Evolutionary conservation across 2,329 filamentous ascomycete species (phyloP).

Genomic region (Phoma sp.): DNA sequence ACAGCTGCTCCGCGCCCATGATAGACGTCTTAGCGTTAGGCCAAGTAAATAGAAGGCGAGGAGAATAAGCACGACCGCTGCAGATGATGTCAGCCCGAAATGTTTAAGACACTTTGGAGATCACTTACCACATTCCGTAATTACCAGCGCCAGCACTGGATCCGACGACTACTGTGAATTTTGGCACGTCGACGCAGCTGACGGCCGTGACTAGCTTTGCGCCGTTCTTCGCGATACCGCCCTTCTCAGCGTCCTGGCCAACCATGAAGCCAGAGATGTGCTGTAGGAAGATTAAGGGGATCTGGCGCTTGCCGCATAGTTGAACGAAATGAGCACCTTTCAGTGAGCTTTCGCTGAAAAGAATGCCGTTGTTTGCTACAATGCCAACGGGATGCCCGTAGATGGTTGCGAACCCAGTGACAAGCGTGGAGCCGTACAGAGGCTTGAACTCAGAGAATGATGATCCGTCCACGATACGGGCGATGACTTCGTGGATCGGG

Average conservation of each 20-base stretch:
- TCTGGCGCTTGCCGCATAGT: conserved; percentile 85
- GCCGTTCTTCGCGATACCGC: conserved; percentile 96
- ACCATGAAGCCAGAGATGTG: conserved; percentile 99
- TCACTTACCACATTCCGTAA: conserved; percentile 86
- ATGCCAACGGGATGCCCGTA: conserved; percentile 92
- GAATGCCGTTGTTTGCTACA: conserved; percentile 92
- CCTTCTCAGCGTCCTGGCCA: conserved; percentile 86
- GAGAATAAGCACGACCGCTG: conserved; percentile 87
- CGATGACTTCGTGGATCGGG: conserved; percentile 87
- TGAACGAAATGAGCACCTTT: conserved; percentile 98
- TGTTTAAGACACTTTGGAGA: background rate
- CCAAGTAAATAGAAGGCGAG: conserved; percentile 94
- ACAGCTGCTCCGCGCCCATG: conserved; percentile 93
- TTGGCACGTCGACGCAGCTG: conserved; percentile 90
- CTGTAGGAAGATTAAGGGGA: conserved; percentile 91
- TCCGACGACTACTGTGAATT: conserved; percentile 96
- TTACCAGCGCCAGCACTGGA: conserved; percentile 93
- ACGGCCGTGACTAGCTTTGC: conserved; percentile 97
- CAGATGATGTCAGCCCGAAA: background rate
- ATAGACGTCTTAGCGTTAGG: conserved; percentile 95
- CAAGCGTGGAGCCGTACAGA: conserved; percentile 84
- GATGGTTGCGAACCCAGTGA: conserved; percentile 87
- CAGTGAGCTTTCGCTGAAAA: conserved; percentile 85
- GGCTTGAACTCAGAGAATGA: conserved; percentile 95
- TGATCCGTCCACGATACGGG: conserved; percentile 88